Evolutionary conservation across 1,284 basidiomycete species (phyloP), one percentile per base, ranked within the genome.

Genomic region (Malassezia equina): DNA sequence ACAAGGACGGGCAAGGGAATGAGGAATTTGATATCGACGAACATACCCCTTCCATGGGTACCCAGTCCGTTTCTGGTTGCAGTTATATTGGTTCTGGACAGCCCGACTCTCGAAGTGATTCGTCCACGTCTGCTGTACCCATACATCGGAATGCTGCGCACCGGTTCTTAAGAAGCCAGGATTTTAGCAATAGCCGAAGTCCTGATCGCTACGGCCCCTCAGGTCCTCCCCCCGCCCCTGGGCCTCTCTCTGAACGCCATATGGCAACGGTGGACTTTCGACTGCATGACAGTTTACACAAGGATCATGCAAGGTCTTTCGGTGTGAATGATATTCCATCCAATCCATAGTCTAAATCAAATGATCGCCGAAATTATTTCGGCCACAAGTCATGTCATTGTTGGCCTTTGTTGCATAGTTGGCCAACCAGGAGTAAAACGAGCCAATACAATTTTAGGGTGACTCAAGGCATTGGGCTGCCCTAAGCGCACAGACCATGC

Each of bases 11-110:
- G 29, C 59, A 60, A 7, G 58, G 53, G 4, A 51, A 55, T 9
- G 59, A 73, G 15, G 61, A 66, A 31, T 73, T 64, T 39, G 71
- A 73, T 42, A 73, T 73, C 19, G 68, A 72, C 43, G 71, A 72
- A 34, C 64, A 64, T 15, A 63, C 61, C 52, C 62, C 66, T 6
- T 59, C 62, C 3, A 53, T 59, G 17, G 31, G 23, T 19, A 28
- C 44, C 17, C 44, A 46, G 2, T 7, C 44, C 8, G 21, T 5
- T 13, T 21, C n/a, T 17, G 9, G 17, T 19, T 19, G 19, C 3
- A 28, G n/a, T 13, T 43, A 17, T 64, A 62, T 3, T 50, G 67
- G n/a, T 54, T 59, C 47, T 60, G 58, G 51, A 63, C 58, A 34
- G 62, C 65, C 11, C 58, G 44, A 51, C 39, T 45, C 24, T 36